Conservation (phyloP, 192 early-diverging fungal genomes). For the Diversispora epigaea region DNA sequence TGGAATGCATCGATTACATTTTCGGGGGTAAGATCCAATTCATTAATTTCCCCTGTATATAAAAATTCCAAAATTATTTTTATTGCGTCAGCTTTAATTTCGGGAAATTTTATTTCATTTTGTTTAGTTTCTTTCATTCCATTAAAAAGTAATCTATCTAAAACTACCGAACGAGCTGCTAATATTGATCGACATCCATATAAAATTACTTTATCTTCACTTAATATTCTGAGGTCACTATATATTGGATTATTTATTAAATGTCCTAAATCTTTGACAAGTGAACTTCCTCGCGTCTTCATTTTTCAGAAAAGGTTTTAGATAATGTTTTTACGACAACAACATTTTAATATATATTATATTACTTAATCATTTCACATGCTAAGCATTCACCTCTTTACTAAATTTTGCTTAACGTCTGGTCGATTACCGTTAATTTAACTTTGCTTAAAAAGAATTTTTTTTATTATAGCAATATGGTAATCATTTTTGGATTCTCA, state of each 20-base stretch:
- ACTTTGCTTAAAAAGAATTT: too few species aligned
- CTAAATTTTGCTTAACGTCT: too few species aligned
- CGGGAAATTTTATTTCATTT: constrained; percentile 5
- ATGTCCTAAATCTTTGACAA: not conserved
- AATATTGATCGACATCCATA: not conserved
- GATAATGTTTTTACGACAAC: too few species aligned
- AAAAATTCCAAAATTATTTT: constrained; percentile 4
- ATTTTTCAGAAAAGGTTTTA: too few species aligned
- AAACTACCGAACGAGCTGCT: constrained; percentile 1
- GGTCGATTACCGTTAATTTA: too few species aligned
- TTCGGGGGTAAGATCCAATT: not conserved
- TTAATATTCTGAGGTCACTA: not conserved
- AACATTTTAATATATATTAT: too few species aligned
- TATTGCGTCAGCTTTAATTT: not conserved
- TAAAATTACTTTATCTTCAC: not conserved
- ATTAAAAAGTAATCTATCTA: constrained; percentile 18
- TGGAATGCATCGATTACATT: not conserved
- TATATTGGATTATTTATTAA: constrained; percentile 11
- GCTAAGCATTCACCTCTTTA: too few species aligned
- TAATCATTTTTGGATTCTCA: too few species aligned
- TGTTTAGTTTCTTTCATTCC: constrained; percentile 25
- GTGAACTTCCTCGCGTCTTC: not conserved
- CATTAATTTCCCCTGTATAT: not conserved
- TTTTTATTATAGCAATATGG: too few species aligned
- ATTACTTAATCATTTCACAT: too few species aligned